These are phyloP conservation scores for Capsicum rhomboideum DNA, from an alignment of 257 asterid genomes.

Conservation along the genomic window DNA sequence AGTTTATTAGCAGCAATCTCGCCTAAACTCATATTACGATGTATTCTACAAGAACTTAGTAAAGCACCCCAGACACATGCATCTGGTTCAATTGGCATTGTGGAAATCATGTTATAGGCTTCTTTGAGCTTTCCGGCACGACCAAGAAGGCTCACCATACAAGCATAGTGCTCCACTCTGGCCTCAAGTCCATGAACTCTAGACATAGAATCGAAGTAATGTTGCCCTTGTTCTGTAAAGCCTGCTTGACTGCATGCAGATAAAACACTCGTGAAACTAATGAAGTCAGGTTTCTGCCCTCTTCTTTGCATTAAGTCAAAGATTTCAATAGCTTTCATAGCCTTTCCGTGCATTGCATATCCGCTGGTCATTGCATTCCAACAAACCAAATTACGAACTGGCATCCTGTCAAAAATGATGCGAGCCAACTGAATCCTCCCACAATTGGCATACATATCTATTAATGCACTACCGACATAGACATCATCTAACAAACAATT, in stretches of 20 bases:
- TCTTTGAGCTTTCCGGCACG: slow-evolving; percentile 87
- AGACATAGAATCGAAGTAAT: slow-evolving; percentile 54
- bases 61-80: slow-evolving; percentile 95
- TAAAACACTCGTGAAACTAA: slow-evolving; percentile 75
- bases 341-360: slow-evolving; percentile 81
- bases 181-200: slow-evolving; percentile 52
- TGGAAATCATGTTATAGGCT: slow-evolving; percentile 52
- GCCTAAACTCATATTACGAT: slow-evolving; percentile 51
- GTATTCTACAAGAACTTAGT: slow-evolving; percentile 74
- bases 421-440: slow-evolving; percentile 63
- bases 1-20: slow-evolving; percentile 72
- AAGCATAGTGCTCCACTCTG: slow-evolving; percentile 78
- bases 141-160: slow-evolving; percentile 77
- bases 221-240: slow-evolving; percentile 52
- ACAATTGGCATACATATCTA: slow-evolving; percentile 91
- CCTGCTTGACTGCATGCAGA: slow-evolving; percentile 85
- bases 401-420: slow-evolving; percentile 48
- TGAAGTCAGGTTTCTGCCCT: slow-evolving; percentile 61
- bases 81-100: slow-evolving; percentile 80
- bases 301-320: slow-evolving; percentile 46
- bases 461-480: slow-evolving; percentile 71
- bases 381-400: slow-evolving; percentile 58
- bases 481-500: slow-evolving; percentile 40
- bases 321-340: slow-evolving; percentile 49
- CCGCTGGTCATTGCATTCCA: slow-evolving; percentile 88